Percentiles rank a stretch among this genome's conserved stretches.
Conservation (phyloP, 345 rosid genomes). For the Hirschfeldia incana region DNA sequence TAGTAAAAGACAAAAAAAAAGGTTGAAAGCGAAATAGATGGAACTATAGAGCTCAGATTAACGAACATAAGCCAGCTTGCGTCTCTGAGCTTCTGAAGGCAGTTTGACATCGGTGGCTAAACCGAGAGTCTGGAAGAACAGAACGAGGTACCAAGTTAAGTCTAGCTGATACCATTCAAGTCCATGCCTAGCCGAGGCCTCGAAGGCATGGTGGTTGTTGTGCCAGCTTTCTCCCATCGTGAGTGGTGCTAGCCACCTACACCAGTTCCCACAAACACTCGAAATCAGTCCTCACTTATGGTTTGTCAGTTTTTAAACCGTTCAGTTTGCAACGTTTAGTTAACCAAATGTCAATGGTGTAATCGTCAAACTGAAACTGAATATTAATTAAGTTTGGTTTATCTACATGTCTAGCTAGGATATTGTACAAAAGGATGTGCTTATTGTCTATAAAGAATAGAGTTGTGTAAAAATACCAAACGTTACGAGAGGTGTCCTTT, state of each 20-base stretch:
- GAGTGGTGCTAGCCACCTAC: conserved; percentile 81
- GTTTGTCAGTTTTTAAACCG: not conserved
- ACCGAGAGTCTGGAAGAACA: conserved; percentile 60
- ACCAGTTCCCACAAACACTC: not conserved
- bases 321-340: too few species aligned
- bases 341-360: too few species aligned
- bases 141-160: conserved; percentile 73
- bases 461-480: conserved; percentile 49
- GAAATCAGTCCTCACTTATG: not conserved
- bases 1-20: not conserved
- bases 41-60: not conserved
- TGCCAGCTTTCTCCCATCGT: conserved; percentile 95
- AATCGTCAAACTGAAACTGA: too few species aligned
- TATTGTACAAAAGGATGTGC: too few species aligned
- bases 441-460: not conserved
- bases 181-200: conserved; percentile 77
- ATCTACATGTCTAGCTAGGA: not conserved
- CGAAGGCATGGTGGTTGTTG: conserved; percentile 88
- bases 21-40: not conserved
- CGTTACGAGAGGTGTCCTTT: conserved; percentile 74
- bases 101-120: conserved; percentile 74
- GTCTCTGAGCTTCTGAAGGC: conserved; percentile 59
- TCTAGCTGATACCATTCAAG: conserved; percentile 88
- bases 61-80: conserved; percentile 43
- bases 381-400: too few species aligned